Percentiles rank a stretch among this genome's conserved stretches.
These are phyloP conservation scores for Nosema granulosis DNA, from an alignment of 371 early-diverging fungal genomes.

Conservation along the genomic window DNA sequence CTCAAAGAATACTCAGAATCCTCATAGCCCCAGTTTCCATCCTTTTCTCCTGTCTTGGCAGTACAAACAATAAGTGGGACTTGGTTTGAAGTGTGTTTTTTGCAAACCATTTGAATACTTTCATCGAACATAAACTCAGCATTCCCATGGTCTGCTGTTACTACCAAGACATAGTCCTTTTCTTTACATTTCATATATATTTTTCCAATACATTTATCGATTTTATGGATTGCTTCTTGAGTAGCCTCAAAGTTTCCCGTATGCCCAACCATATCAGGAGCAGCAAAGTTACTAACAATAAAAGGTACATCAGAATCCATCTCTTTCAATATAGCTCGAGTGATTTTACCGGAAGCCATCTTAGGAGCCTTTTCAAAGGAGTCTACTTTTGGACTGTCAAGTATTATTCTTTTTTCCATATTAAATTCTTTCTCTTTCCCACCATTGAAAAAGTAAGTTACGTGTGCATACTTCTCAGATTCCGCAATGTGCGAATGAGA, in stretches of 20 bases:
- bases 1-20: conserved; percentile 71
- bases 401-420: conserved; percentile 79
- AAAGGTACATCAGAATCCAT: conserved; percentile 70
- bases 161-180: conserved; percentile 80
- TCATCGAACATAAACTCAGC: conserved; percentile 93
- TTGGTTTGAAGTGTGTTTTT: conserved; percentile 68
- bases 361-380: conserved; percentile 90
- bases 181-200: conserved; percentile 82
- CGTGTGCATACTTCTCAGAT: conserved; percentile 99
- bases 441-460: conserved; percentile 99
- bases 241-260: conserved; percentile 92
- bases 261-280: conserved; percentile 92
- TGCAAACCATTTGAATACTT: conserved; percentile 79
- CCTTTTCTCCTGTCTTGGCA: conserved; percentile 66
- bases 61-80: conserved; percentile 85
- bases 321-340: conserved; percentile 69
- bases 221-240: conserved; percentile 79
- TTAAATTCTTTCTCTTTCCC: conserved; percentile 81
- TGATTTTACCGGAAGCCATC: conserved; percentile 83
- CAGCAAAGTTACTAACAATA: conserved; percentile 97
- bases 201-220: conserved; percentile 84
- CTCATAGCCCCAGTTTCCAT: conserved; percentile 55
- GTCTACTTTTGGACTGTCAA: conserved; percentile 85
- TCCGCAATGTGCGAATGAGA: conserved; percentile 88
- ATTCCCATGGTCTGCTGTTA: conserved; percentile 99